Evolutionary conservation across 2,329 filamentous ascomycete species (phyloP), one percentile per base, ranked within the genome.

Genomic region (Teratosphaeria nubilosa): DNA sequence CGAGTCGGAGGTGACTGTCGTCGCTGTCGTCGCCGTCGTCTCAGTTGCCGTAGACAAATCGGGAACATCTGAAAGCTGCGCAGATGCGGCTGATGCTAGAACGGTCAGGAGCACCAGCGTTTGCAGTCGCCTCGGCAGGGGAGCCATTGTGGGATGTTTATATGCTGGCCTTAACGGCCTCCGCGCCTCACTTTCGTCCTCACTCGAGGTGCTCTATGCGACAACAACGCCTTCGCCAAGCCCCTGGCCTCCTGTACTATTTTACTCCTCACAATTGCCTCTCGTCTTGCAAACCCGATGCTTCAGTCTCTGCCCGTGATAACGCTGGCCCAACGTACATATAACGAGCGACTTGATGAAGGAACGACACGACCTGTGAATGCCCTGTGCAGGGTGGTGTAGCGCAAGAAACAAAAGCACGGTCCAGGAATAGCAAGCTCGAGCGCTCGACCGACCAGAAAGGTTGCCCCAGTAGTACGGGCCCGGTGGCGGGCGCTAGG

Each of bases 21-120:
- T 58, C 13, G 56, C 24, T 25, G 60, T 59, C 55, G 60, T 56
- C 54, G 62, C 61, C 48, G 60, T 61, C 11, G 59, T 61, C 48
- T 62, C 48, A 37, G 67, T 67, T 14, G 63, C 63, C 5, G 64
- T 68, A 9, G 60, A 57, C 45, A 70, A 65, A 51, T 69, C 59
- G 16, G 70, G 68, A 3, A 71, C 58, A 50, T 66, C 62, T 34
- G 58, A 63, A 16, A 64, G 48, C 5, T 34, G 22, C 57, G 69
- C 66, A 25, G 66, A 64, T 53, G 63, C 56, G 3, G 64, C 59
- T 53, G 58, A 58, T 50, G 59, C 62, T 31, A 63, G 58, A 41
- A 70, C 62, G 25, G 65, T 65, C 27, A 67, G 56, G 34, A 68
- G 55, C 31, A 62, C 61, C 45, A 68, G 51, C 6, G 58, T 58